A percentile compares a stretch with the other conserved stretches of the same genome.
phyloP scores from a whole-genome alignment of 306 rosid species.

The Pyrus bretschneideri region DNA sequence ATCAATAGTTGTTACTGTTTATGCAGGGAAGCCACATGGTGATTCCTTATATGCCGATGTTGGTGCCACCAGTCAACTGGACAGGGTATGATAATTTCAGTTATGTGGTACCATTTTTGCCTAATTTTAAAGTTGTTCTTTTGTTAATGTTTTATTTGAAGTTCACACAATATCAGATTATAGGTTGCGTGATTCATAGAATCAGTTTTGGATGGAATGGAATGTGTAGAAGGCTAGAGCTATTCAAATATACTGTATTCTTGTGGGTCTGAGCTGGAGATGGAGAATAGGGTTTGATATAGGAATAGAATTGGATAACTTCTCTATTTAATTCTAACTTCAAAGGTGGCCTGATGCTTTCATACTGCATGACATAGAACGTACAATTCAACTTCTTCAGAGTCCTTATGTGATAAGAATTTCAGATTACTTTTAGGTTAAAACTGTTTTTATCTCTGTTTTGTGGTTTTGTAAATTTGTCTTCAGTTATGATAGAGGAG shows the following conservation, averaged over 20 bases:
- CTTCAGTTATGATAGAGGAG: slow-evolving; percentile 87
- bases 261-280: not conserved
- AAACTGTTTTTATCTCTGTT: not conserved
- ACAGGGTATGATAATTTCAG: slow-evolving; percentile 58
- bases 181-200: not conserved
- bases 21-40: slow-evolving; percentile 82
- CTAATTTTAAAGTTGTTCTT: not conserved
- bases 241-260: not conserved
- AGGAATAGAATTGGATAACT: not conserved
- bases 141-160: not conserved
- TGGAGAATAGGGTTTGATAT: not conserved
- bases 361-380: not conserved
- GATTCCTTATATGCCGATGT: slow-evolving; percentile 96
- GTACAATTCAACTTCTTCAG: not conserved
- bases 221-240: not conserved
- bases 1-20: slow-evolving; percentile 20
- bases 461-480: not conserved
- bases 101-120: slow-evolving; percentile 2
- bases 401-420: not conserved
- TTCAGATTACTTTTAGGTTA: not conserved
- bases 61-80: slow-evolving; percentile 89
- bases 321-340: not conserved
- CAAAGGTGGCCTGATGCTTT: not conserved
- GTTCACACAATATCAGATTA: not conserved
- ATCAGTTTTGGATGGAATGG: not conserved